Base-by-base conservation (phyloP, 1,139 yeast species). In the Magnusiomyces magnusii region DNA sequence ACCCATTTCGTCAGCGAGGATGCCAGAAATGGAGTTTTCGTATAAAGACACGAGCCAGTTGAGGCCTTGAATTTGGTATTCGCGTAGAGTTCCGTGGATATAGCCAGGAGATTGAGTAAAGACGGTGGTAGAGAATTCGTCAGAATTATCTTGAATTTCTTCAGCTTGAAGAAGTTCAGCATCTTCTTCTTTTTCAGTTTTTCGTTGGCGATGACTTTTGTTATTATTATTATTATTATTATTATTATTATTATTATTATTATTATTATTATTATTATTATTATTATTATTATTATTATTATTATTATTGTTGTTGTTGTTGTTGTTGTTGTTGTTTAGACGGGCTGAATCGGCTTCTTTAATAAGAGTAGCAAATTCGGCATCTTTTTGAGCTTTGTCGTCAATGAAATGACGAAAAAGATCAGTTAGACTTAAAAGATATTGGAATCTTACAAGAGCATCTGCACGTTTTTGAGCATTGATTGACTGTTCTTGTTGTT, bases 1-100 rank as follows among this genome's bases (percentile, higher is more conserved):
- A 1, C 99, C 99, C 99, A 93, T 93, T 73, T 93, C 99, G 73
- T 93, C 99, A 5, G 99, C 99, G 59, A 93, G 78, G 57, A 93
- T 92, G 52, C 98, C 98, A 1, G 95, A 85, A 58, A 91, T 78
- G 66, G 85, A 83, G 73, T 91, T 89, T 66, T 87, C 92, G 68
- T 87, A 84, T 58, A 92, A 75, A 0, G 91, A 82, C n/a, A 91
- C 83, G 70, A 91, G 76, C 98, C 98, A 91, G 73, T 92, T 92
- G 66, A 92, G 78, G 61, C 98, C 98, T 70, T 89, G 96, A 61
- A 92, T 80, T 74, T 92, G 98, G 72, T 92, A 92, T 64, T 87
- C 92, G 67, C 97, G 79, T 63, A 92, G 75, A 57, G 71, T 76
- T 27, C 80, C 64, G 72, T 72, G 64, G 54, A 77, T 70, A 58